Evolutionary conservation across 257 asterid species (phyloP).

Genomic region (Mitragyna speciosa): DNA sequence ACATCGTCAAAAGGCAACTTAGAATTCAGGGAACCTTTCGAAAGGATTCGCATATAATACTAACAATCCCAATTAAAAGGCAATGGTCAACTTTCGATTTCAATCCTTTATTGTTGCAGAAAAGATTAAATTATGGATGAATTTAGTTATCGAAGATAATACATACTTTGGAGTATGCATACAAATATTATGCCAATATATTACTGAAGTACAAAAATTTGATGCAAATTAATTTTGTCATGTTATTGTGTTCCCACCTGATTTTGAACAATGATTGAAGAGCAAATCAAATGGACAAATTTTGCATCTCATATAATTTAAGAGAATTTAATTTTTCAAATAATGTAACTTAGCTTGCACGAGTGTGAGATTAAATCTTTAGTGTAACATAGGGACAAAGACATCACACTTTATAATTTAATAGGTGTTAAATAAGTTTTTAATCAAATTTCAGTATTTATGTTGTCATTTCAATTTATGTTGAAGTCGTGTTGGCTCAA

Average conservation of each 20-base stretch:
- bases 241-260: neutral
- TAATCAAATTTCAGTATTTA: neutral
- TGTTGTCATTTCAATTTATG: neutral
- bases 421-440: neutral
- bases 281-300: neutral
- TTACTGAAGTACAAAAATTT: no score
- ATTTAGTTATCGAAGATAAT: neutral
- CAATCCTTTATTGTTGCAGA: neutral
- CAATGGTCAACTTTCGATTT: neutral
- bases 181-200: neutral
- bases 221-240: neutral
- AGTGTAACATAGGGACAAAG: neutral
- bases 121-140: neutral
- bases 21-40: neutral
- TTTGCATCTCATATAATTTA: neutral
- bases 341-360: neutral
- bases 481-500: conserved; percentile 11
- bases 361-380: neutral
- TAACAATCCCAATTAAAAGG: neutral
- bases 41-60: neutral
- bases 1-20: neutral
- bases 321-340: neutral
- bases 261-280: neutral
- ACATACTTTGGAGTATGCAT: neutral
- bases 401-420: neutral